Evolutionary conservation across 805 yeast species (phyloP).

Genomic region (Metschnikowia rubicola): DNA sequence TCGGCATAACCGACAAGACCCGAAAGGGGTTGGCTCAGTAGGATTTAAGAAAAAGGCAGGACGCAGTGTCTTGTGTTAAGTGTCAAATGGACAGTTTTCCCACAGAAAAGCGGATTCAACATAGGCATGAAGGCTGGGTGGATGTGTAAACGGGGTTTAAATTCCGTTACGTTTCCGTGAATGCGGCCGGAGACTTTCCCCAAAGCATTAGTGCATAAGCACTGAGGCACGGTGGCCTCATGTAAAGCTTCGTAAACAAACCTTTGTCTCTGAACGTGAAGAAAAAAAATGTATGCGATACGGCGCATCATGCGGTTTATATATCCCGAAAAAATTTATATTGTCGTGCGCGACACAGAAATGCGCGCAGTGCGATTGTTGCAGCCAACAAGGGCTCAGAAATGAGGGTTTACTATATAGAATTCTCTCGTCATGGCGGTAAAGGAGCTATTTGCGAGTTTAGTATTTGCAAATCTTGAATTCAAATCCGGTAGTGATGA

Average conservation of each 20-base stretch:
- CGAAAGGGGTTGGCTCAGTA: conserved; percentile 14
- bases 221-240: conserved; percentile 27
- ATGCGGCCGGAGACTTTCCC: conserved; percentile 87
- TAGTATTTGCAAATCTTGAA: too few species aligned
- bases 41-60: conserved; percentile 1
- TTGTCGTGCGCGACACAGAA: conserved; percentile 8
- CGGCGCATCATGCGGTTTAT: conserved; percentile 1
- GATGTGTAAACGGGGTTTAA: conserved; percentile 10
- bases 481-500: too few species aligned
- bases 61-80: neutral
- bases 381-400: neutral
- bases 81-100: neutral
- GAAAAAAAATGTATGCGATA: conserved; percentile 12
- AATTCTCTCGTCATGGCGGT: too few species aligned
- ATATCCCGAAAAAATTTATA: conserved; percentile 1
- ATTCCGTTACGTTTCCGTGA: conserved; percentile 54
- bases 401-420: too few species aligned
- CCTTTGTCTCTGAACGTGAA: conserved; percentile 66
- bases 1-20: conserved; percentile 11
- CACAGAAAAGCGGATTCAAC: conserved; percentile 1
- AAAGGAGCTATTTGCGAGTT: too few species aligned
- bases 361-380: neutral
- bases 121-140: neutral
- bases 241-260: conserved; percentile 74
- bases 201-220: conserved; percentile 49